Percentiles rank a stretch among this genome's conserved stretches.
phyloP scores from a whole-genome alignment of 768 basidiomycete species.

The Pleurotus salmoneostramineus region DNA sequence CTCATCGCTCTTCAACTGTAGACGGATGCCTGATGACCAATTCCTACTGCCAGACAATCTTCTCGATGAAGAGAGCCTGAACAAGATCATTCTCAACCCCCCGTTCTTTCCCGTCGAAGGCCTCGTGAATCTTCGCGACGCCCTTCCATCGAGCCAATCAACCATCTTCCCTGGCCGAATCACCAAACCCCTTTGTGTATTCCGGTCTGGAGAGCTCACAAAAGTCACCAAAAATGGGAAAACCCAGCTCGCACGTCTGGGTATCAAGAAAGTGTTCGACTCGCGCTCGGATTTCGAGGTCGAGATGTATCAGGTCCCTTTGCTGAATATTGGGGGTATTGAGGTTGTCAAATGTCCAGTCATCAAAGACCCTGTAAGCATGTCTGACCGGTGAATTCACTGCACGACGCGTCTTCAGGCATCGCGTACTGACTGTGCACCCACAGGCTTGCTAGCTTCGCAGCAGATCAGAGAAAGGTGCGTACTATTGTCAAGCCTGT shows the following conservation, averaged over 20 bases:
- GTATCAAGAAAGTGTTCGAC: constrained; percentile 35
- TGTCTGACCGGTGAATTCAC: constrained; percentile 9
- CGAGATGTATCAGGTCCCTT: constrained; percentile 22
- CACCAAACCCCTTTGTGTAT: constrained; percentile 27
- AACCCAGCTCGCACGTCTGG: constrained; percentile 26
- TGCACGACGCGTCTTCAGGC: neutral
- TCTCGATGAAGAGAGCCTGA: neutral
- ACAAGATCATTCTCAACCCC: constrained; percentile 15
- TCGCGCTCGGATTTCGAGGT: constrained; percentile 33
- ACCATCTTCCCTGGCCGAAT: constrained; percentile 4
- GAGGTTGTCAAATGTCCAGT: constrained; percentile 25
- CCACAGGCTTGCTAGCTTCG: constrained; percentile 23
- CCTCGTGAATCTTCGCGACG: constrained; percentile 30
- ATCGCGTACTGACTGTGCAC: neutral
- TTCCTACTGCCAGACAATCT: neutral
- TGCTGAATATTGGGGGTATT: constrained; percentile 26
- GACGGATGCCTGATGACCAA: no score
- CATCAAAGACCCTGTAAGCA: constrained; percentile 19
- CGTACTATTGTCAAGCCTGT: neutral
- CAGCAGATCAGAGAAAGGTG: constrained; percentile 20
- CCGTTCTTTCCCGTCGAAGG: constrained; percentile 38
- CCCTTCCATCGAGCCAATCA: constrained; percentile 23
- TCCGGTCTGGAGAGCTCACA: constrained; percentile 35
- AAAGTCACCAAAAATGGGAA: constrained; percentile 29
- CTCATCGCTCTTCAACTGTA: no score